Evolutionary conservation across 139 green algal species (phyloP), one percentile per base, ranked within the genome.

Genomic region (Edaphochlamys debaryana): DNA sequence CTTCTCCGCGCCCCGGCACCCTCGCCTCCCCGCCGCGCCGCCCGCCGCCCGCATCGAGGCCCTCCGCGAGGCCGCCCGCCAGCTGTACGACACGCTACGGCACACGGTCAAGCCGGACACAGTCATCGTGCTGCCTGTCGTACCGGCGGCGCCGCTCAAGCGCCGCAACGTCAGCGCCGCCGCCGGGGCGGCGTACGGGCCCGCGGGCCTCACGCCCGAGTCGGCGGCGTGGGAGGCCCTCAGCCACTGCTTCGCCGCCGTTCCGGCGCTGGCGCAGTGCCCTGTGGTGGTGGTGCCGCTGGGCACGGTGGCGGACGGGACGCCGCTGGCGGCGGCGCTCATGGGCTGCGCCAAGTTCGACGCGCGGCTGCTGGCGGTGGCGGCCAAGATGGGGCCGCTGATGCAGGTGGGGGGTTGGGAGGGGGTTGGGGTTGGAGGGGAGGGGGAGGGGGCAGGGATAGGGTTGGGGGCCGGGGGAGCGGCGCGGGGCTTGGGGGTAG

Each of bases 41-140:
- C 25, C 48, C 29, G 37, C 45, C 19, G 71, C 71, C 25, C 62
- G 87, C 69, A 70, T 89, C 58, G 64, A 69, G 41, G 37, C 54
- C 42, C 82, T 82, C 5, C 42, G 72, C 37, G 63, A 78, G 32
- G 63, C 89, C 30, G 82, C 82, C 1, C 54, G 42, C 30, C 74
- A 91, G 76, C 68, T 93, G 66, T 76, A 70, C 38, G 88, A 92
- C 13, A 78, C 87, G 25, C 50, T 94, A n/a, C 79, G 85, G 0
- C 50, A 66, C 41, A 89, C 88, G 0, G 85, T 94, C 7, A 92
- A 92, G 81, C 56, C 80, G 8, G 90, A 94, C 71, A 90, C 89
- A 22, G 67, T 94, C n/a, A 87, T 92, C 68, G 88, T 94, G 13
- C 42, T 91, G n/a, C 90, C 90, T 0, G 82, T 73, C 17, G 63